Conservation (phyloP, 768 basidiomycete species). For the Kwoniella bestiolae region DNA sequence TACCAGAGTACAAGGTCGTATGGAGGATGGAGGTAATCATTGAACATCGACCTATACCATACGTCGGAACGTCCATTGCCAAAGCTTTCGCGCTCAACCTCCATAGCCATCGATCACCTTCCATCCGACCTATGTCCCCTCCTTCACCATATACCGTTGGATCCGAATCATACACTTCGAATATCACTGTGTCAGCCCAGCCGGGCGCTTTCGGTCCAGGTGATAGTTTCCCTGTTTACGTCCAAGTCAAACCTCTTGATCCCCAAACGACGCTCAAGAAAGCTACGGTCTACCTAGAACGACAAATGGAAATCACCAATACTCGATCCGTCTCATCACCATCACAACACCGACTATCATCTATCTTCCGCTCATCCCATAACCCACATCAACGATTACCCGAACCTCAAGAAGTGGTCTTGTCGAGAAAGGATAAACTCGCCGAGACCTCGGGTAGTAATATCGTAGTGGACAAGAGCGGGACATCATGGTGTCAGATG, state of each 20-base stretch:
- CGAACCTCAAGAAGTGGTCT: conserved; percentile 10
- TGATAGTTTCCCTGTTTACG: conserved; percentile 33
- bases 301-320: conserved; percentile 28
- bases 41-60: conserved; percentile 48
- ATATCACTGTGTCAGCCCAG: conserved; percentile 34
- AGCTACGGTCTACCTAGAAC: conserved; percentile 36
- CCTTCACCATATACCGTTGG: conserved; percentile 33
- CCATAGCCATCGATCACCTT: conserved; percentile 30
- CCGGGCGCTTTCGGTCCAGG: conserved; percentile 45
- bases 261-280: conserved; percentile 29
- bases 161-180: conserved; percentile 22
- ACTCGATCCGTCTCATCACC: conserved; percentile 15
- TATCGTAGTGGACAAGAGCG: conserved; percentile 22
- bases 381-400: conserved; percentile 27
- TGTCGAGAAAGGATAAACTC: conserved; percentile 21
- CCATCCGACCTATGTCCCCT: conserved; percentile 42
- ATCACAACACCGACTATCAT: conserved; percentile 9
- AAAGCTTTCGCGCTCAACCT: conserved; percentile 42
- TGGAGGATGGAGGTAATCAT: conserved; percentile 45
- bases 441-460: conserved; percentile 26
- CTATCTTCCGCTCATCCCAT: conserved; percentile 28
- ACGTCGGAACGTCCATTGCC: conserved; percentile 40
- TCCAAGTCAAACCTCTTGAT: conserved; percentile 41
- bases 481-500: conserved; percentile 30
- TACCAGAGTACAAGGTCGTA: conserved; percentile 40